Evolutionary conservation across 2,329 filamentous ascomycete genomes (phyloP).

Genomic region (Aspergillus sojae): DNA sequence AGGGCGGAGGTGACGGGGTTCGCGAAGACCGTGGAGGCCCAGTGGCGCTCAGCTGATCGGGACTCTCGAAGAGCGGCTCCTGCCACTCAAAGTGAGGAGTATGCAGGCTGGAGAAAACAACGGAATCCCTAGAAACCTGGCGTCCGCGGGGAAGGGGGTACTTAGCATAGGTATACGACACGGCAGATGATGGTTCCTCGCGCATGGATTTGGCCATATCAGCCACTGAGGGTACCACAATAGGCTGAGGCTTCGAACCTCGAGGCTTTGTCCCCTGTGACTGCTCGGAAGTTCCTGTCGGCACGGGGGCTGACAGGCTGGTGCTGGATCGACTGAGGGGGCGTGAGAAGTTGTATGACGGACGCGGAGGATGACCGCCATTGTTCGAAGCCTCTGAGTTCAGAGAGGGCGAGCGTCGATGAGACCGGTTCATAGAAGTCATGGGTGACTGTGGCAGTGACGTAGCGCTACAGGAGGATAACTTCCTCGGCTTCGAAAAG

Average conservation of each 20-base stretch:
- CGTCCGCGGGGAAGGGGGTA: constrained; percentile 84
- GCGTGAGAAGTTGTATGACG: constrained; percentile 91
- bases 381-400: constrained; percentile 76
- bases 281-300: constrained; percentile 32
- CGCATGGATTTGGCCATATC: constrained; percentile 23
- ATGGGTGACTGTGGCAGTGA: constrained; percentile 64
- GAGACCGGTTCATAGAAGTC: constrained; percentile 64
- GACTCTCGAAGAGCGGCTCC: constrained; percentile 52
- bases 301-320: constrained; percentile 38
- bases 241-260: constrained; percentile 35
- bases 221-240: constrained; percentile 30
- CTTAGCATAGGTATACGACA: constrained; percentile 82
- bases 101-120: constrained; percentile 59
- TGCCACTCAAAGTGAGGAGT: constrained; percentile 67
- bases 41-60: constrained; percentile 34
- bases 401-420: constrained; percentile 79
- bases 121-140: constrained; percentile 69
- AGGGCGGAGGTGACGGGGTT: constrained; percentile 36
- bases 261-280: constrained; percentile 34
- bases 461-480: constrained; percentile 71
- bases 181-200: constrained; percentile 47
- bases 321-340: constrained; percentile 68
- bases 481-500: constrained; percentile 73
- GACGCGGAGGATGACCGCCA: constrained; percentile 63
- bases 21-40: constrained; percentile 27